These are phyloP conservation scores for Remersonia thermophila DNA, from an alignment of 2,329 filamentous ascomycete species.

Conservation along the genomic window DNA sequence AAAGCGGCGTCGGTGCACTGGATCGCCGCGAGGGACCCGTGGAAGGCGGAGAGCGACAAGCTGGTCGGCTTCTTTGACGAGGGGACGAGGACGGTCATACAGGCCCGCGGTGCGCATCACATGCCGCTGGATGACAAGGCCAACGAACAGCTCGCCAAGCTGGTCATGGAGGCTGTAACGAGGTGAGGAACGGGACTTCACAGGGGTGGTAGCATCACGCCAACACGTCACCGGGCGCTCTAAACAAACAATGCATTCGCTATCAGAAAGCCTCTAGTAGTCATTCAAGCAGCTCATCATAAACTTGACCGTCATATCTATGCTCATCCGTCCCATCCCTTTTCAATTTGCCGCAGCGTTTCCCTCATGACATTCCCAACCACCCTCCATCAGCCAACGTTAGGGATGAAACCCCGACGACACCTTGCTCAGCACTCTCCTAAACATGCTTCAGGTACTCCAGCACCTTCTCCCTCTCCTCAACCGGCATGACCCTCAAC, in stretches of 20 bases:
- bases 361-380: no score
- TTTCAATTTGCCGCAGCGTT: no score
- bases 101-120: slow-evolving; percentile 17
- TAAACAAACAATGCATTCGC: no score
- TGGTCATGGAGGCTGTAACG: slow-evolving; percentile 4
- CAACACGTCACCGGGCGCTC: no score
- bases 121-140: slow-evolving; percentile 12
- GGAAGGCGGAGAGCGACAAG: slow-evolving; percentile 10
- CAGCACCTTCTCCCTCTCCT: slow-evolving; percentile 76
- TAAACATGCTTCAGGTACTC: slow-evolving; percentile 32
- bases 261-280: no score
- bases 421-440: no score
- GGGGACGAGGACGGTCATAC: slow-evolving; percentile 8
- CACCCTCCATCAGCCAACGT: no score
- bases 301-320: no score
- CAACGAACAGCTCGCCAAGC: slow-evolving; percentile 7
- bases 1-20: slow-evolving; percentile 10
- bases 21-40: slow-evolving; percentile 14
- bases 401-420: no score
- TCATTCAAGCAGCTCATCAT: no score
- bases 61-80: slow-evolving; percentile 12
- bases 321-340: no score
- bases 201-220: not conserved
- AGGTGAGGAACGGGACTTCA: not conserved
- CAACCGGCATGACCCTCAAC: slow-evolving; percentile 73